Percentiles rank a stretch among this genome's conserved stretches.
Conservation (phyloP, 1,284 basidiomycete genomes). For the Heterobasidion occidentale region DNA sequence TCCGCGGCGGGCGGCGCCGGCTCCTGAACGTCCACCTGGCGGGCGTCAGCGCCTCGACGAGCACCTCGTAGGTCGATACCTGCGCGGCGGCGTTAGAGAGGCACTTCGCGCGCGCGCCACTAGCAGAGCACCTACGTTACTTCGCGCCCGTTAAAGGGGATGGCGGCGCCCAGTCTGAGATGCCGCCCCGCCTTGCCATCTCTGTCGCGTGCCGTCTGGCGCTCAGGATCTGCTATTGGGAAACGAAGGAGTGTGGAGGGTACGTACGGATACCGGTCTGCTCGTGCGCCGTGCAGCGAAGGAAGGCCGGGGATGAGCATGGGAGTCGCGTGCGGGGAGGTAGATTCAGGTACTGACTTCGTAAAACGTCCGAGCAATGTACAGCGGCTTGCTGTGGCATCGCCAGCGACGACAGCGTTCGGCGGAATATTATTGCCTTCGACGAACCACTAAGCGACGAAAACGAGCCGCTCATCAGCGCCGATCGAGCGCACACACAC, state of each 20-base stretch:
- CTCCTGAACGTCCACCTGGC: slow-evolving; percentile 10
- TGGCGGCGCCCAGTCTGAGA: slow-evolving; percentile 6
- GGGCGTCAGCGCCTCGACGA: slow-evolving; percentile 9
- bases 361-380: slow-evolving; percentile 12
- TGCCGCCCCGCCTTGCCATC: slow-evolving; percentile 12
- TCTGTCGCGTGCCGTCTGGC: not conserved
- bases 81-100: not conserved
- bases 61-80: slow-evolving; percentile 9
- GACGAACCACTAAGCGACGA: slow-evolving; percentile 5
- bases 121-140: slow-evolving; percentile 2
- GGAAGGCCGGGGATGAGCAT: too few species aligned
- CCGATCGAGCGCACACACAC: too few species aligned
- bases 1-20: not conserved
- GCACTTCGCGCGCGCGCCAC: not conserved
- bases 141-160: slow-evolving; percentile 10
- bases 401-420: slow-evolving; percentile 10
- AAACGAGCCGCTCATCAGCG: too few species aligned
- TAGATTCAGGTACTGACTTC: slow-evolving; percentile 4
- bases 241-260: not conserved
- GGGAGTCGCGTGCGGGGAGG: too few species aligned
- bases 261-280: not conserved
- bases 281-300: not conserved
- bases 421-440: slow-evolving; percentile 10
- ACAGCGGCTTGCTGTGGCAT: slow-evolving; percentile 7
- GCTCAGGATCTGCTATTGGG: not conserved